phyloP scores from a whole-genome alignment of 345 rosid species.

The Boechera stricta region DNA sequence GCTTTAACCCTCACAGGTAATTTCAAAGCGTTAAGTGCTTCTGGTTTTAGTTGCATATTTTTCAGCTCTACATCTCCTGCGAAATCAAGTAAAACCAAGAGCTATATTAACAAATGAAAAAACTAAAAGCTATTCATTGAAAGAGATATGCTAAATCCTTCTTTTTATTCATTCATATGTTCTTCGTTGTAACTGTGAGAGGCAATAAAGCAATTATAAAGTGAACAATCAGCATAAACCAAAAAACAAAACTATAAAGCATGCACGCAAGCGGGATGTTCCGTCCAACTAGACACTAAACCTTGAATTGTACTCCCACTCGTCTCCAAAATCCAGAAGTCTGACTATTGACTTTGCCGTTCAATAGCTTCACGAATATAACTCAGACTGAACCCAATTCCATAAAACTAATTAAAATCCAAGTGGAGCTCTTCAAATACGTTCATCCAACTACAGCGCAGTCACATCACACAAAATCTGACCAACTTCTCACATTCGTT shows the following conservation, averaged over 20 bases:
- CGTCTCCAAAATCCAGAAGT: constrained; percentile 20
- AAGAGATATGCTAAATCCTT: background rate
- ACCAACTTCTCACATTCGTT: constrained; percentile 17
- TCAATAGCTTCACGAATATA: constrained; percentile 4
- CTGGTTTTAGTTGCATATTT: constrained; percentile 97
- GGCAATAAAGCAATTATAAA: constrained; percentile 12
- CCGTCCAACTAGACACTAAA: background rate
- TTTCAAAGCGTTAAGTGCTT: constrained; percentile 94
- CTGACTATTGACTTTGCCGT: background rate
- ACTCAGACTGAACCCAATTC: constrained; percentile 3
- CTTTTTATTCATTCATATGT: constrained; percentile 15
- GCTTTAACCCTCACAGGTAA: constrained; percentile 98
- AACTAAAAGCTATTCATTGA: background rate
- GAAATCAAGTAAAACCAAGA: constrained; percentile 16
- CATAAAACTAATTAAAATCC: background rate
- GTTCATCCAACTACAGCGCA: background rate
- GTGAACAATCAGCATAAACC: constrained; percentile 21
- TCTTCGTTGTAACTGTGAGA: constrained; percentile 11
- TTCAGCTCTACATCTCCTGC: constrained; percentile 93
- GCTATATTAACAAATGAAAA: constrained; percentile 8
- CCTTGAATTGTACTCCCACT: background rate
- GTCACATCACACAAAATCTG: constrained; percentile 7
- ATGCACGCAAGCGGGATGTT: constrained; percentile 2
- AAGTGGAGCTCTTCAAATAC: constrained; percentile 19
- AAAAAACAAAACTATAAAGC: constrained; percentile 15